Evolutionary conservation across 345 rosid genomes (phyloP).

Genomic region (Microthlaspi erraticum): DNA sequence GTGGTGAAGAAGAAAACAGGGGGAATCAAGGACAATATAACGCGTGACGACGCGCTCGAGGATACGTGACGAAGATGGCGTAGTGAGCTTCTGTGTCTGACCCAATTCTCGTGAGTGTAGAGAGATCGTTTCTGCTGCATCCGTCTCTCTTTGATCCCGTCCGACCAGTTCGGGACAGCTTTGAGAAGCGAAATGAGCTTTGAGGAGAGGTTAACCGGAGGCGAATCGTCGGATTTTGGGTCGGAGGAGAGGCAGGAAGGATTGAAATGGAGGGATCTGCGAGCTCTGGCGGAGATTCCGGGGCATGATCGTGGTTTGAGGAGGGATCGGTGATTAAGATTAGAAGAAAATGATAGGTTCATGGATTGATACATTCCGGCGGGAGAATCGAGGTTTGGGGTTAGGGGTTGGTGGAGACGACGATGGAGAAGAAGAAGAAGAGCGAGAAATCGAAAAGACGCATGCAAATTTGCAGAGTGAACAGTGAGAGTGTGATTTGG

Average conservation of each 20-base stretch:
- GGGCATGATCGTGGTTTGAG: conserved; percentile 34
- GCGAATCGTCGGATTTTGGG: conserved; percentile 35
- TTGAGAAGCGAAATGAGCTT: conserved; percentile 63
- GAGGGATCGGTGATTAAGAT: conserved; percentile 43
- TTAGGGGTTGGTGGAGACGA: conserved; percentile 41
- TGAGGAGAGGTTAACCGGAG: conserved; percentile 19
- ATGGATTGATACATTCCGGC: conserved; percentile 54
- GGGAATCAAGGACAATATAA: conserved; percentile 81
- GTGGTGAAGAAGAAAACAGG: conserved; percentile 81
- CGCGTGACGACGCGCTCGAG: conserved; percentile 77
- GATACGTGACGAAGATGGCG: conserved; percentile 86
- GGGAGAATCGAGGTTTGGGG: conserved; percentile 43
- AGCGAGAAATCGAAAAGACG: neutral
- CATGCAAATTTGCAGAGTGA: conserved; percentile 35
- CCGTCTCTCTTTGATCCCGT: conserved; percentile 75
- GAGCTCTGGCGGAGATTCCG: conserved; percentile 48
- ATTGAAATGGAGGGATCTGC: conserved; percentile 31
- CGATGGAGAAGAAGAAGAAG: conserved; percentile 33
- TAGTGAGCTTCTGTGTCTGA: conserved; percentile 80
- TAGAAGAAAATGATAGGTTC: conserved; percentile 50
- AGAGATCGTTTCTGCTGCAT: conserved; percentile 73
- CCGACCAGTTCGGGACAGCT: conserved; percentile 89
- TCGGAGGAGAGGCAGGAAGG: conserved; percentile 43
- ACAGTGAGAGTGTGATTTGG: conserved; percentile 13
- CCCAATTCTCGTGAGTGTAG: conserved; percentile 83